Evolutionary conservation across 768 basidiomycete genomes (phyloP), one percentile per base, ranked within the genome.

Genomic region (Boletus vinaceobasis): DNA sequence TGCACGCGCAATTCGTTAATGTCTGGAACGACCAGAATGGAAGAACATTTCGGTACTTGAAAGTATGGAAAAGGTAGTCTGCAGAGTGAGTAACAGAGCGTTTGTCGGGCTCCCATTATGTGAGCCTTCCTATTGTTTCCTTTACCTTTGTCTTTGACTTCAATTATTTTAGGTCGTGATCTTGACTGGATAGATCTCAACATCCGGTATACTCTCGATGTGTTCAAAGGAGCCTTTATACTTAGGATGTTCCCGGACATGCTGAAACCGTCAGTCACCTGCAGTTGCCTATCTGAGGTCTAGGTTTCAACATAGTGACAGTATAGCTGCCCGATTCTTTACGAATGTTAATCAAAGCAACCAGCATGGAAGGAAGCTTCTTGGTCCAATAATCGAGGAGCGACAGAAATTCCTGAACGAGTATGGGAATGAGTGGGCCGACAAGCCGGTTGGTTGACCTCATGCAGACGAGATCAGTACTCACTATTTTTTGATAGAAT

Each of bases 41-140:
- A 63, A 63, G 11, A 58, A 58, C 2, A 49, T 78, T 8, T 59
- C 63, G 0, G 68, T 59, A 2, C 31, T 71, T 7, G 57, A 67
- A 1, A 60, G 11, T 1, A 1, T 46, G 14, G 13, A 46, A 8
- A 33, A 15, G 14, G 5, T 46, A 33, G 13, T 46, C 53, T 69
- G 72, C 35, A 73, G 78, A 37, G 63, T 70, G 4, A 76, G 65
- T 44, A 80, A 78, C 56, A 73, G 83, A 7, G 43, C 74, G 0
- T 78, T 83, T 50, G 76, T 83, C 5, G 83, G 81, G 0, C 63
- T 74, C 31, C 79, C 80, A 3, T 47, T 78, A 3, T 83, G 81
- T 79, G 45, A 17, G 29, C 10, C 10, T 13, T 27, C 7, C 2
- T 26, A 4, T 8, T n/a, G n/a, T 19, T 40, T 38, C 5, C 9